Conservation (phyloP, 2,329 filamentous ascomycete genomes). For the Drechslerella dactyloides region DNA sequence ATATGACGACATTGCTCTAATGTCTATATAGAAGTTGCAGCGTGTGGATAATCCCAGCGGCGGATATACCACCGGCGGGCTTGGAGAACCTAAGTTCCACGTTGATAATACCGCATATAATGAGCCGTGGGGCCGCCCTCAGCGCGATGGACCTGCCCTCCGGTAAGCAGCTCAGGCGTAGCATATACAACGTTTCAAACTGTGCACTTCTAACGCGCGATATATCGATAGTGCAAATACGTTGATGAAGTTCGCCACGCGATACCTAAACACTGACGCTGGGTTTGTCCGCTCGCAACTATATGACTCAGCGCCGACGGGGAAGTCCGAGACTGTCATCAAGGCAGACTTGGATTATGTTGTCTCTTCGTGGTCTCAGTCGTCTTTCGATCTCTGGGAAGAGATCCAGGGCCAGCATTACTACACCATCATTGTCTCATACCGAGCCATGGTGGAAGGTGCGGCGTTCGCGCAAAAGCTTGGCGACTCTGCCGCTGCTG, state of each 20-base stretch:
- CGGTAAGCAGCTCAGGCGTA: too few species aligned
- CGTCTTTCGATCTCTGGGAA: slow-evolving; percentile 61
- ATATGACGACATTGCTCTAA: slow-evolving; percentile 53
- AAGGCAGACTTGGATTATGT: slow-evolving; percentile 61
- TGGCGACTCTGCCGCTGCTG: slow-evolving; percentile 64
- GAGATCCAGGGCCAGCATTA: slow-evolving; percentile 67
- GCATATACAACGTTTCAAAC: too few species aligned
- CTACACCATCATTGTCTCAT: slow-evolving; percentile 74
- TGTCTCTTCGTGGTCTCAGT: slow-evolving; percentile 59
- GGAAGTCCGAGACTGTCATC: slow-evolving; percentile 57
- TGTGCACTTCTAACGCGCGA: too few species aligned
- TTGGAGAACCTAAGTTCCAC: slow-evolving; percentile 60
- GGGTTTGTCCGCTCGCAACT: slow-evolving; percentile 56
- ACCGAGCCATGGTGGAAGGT: slow-evolving; percentile 69
- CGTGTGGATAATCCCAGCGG: slow-evolving; percentile 58
- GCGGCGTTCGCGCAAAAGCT: slow-evolving; percentile 69
- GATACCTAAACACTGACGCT: slow-evolving; percentile 57
- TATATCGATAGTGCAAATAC: slow-evolving; percentile 57
- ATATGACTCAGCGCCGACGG: slow-evolving; percentile 58
- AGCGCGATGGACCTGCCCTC: slow-evolving; percentile 60
- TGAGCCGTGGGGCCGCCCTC: slow-evolving; percentile 59
- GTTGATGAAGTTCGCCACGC: slow-evolving; percentile 59
- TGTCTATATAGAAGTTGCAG: slow-evolving; percentile 54
- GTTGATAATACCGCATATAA: slow-evolving; percentile 58
- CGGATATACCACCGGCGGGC: slow-evolving; percentile 54